phyloP scores from a whole-genome alignment of 2,329 filamentous ascomycete genomes.

The Raffaelea deltoideospora region DNA sequence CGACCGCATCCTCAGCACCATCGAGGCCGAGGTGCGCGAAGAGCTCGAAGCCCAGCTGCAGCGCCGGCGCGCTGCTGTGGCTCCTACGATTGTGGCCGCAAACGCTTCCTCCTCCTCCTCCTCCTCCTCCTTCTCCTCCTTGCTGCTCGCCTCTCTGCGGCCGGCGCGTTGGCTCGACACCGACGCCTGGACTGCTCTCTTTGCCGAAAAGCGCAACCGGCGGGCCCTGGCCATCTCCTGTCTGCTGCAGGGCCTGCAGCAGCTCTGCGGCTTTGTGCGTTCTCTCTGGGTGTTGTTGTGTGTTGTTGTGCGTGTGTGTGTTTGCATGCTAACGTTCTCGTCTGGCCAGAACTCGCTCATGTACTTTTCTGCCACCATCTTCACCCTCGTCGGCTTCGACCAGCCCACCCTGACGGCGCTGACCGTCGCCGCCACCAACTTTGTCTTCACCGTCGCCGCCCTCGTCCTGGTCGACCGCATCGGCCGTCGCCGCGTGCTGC shows the following conservation, averaged over 20 bases:
- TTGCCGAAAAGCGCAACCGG: constrained; percentile 46
- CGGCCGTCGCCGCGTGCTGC: constrained; percentile 63
- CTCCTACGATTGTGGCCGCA: no score
- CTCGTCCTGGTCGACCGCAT: constrained; percentile 65
- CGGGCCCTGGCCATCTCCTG: constrained; percentile 75
- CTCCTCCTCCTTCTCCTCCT: constrained; percentile 15
- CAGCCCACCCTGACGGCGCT: constrained; percentile 69
- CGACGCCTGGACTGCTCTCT: constrained; percentile 36
- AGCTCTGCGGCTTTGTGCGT: constrained; percentile 69
- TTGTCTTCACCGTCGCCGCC: constrained; percentile 61
- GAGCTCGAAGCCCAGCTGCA: constrained; percentile 42
- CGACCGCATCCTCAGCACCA: constrained; percentile 43
- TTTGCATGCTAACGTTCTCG: not conserved
- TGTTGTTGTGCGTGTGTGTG: not conserved
- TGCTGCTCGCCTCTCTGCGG: not conserved
- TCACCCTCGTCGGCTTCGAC: constrained; percentile 60
- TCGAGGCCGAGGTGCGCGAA: constrained; percentile 60
- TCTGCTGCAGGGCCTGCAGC: constrained; percentile 73
- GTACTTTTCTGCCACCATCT: constrained; percentile 81
- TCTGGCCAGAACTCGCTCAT: constrained; percentile 60
- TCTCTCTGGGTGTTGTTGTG: not conserved
- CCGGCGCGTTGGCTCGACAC: constrained; percentile 18
- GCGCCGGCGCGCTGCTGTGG: constrained; percentile 8
- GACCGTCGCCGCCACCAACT: constrained; percentile 67
- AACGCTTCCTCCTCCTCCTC: no score